Conservation (phyloP, 257 asterid genomes). For the Nicotiana obtusifolia region DNA sequence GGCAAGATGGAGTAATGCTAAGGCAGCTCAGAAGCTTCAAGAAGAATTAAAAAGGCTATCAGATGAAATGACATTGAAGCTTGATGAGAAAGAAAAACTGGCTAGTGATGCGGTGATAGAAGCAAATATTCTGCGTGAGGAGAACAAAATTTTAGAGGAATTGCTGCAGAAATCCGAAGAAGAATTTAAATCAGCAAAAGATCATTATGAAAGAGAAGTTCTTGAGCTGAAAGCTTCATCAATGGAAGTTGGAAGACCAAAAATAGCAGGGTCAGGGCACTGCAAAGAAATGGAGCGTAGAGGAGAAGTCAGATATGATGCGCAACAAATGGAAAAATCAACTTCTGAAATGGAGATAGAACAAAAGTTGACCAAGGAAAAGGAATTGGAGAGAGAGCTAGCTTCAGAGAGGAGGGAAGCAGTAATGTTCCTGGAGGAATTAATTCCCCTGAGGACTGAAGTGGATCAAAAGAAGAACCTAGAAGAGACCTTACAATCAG, state of each 20-base stretch:
- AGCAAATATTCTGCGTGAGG: slow-evolving; percentile 45
- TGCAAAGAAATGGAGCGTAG: slow-evolving; percentile 1
- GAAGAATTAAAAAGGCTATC: slow-evolving; percentile 62
- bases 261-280: not conserved
- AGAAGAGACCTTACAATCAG: slow-evolving; percentile 56
- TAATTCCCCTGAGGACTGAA: slow-evolving; percentile 46
- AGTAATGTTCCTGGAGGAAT: slow-evolving; percentile 41
- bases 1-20: slow-evolving; percentile 41
- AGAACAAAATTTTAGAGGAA: slow-evolving; percentile 54
- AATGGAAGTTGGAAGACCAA: slow-evolving; percentile 16
- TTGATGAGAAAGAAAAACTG: slow-evolving; percentile 59
- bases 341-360: slow-evolving; percentile 24
- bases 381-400: slow-evolving; percentile 43
- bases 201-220: slow-evolving; percentile 33
- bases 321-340: slow-evolving; percentile 19
- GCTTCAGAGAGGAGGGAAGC: slow-evolving; percentile 50
- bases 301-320: slow-evolving; percentile 3
- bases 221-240: slow-evolving; percentile 10
- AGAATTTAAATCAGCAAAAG: slow-evolving; percentile 39
- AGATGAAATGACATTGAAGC: slow-evolving; percentile 49
- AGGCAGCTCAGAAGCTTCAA: slow-evolving; percentile 51
- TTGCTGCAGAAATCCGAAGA: slow-evolving; percentile 49
- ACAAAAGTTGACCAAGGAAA: slow-evolving; percentile 41
- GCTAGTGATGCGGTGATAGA: slow-evolving; percentile 48
- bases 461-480: slow-evolving; percentile 49